Evolutionary conservation across 2,329 filamentous ascomycete species (phyloP).

Genomic region (Monosporascus sp.): DNA sequence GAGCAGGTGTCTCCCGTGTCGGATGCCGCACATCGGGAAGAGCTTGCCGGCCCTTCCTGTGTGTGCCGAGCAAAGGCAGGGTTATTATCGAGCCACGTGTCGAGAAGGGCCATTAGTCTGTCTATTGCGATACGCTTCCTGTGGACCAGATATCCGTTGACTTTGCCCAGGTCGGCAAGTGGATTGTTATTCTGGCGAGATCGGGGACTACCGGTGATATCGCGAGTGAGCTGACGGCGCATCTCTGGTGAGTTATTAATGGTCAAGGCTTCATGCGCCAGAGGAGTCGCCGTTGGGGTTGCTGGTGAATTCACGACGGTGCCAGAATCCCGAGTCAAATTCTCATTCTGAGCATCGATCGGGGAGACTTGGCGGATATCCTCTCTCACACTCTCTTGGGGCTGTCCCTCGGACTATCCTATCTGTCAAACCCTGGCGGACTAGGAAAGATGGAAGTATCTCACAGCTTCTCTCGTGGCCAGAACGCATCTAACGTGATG

Average conservation of each 20-base stretch:
- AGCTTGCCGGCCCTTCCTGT: background rate
- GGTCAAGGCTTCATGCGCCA: background rate
- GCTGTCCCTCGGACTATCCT: background rate
- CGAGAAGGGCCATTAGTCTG: conserved; percentile 5
- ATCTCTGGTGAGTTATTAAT: conserved; percentile 2
- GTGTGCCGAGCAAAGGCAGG: background rate
- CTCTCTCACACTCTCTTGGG: background rate
- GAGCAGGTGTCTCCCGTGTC: background rate
- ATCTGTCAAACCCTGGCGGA: background rate
- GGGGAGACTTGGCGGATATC: background rate
- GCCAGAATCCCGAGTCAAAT: background rate
- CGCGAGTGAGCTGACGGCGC: background rate
- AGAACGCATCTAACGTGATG: background rate
- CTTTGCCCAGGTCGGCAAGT: conserved; percentile 3
- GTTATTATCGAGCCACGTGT: conserved; percentile 1
- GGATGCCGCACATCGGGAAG: background rate
- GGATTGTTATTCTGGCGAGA: conserved; percentile 3
- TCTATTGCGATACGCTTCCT: conserved; percentile 3
- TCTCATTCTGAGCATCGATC: conserved; percentile 1
- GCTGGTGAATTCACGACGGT: background rate
- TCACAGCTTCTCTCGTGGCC: background rate
- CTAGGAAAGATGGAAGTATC: background rate
- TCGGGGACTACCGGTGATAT: background rate
- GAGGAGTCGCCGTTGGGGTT: background rate
- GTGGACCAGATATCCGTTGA: conserved; percentile 3